Conservation (phyloP, 1,139 yeast genomes). For the Suhomyces terraborum region DNA sequence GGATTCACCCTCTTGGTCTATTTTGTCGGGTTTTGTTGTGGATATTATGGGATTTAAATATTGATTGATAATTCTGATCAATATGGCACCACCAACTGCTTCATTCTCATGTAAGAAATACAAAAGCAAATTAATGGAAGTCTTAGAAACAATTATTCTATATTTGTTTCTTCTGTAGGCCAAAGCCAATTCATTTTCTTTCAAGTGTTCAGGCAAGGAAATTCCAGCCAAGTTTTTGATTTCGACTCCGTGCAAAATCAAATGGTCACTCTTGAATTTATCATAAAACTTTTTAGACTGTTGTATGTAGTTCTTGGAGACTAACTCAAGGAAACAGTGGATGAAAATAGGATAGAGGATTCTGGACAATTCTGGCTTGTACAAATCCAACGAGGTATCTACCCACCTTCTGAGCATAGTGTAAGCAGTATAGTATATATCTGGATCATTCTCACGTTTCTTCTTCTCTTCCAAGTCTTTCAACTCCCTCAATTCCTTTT, state of each 20-base stretch:
- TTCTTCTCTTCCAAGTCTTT: slow-evolving; percentile 42
- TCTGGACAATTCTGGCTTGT: slow-evolving; percentile 83
- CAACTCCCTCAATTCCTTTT: slow-evolving; percentile 44
- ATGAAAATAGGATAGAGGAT: slow-evolving; percentile 88
- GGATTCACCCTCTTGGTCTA: slow-evolving; percentile 48
- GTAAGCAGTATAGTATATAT: slow-evolving; percentile 75
- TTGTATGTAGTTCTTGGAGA: slow-evolving; percentile 58
- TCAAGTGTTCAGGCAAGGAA: slow-evolving; percentile 75
- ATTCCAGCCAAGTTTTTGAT: slow-evolving; percentile 70
- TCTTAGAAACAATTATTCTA: slow-evolving; percentile 73
- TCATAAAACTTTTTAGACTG: slow-evolving; percentile 78
- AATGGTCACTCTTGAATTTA: slow-evolving; percentile 72
- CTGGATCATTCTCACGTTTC: slow-evolving; percentile 58
- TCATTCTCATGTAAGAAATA: slow-evolving; percentile 92
- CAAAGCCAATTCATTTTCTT: slow-evolving; percentile 79
- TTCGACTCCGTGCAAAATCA: slow-evolving; percentile 76
- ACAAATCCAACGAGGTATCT: slow-evolving; percentile 86
- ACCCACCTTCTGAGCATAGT: slow-evolving; percentile 84
- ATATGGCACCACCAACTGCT: slow-evolving; percentile 85
- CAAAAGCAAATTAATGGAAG: slow-evolving; percentile 79
- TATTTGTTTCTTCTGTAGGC: slow-evolving; percentile 75
- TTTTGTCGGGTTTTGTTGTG: slow-evolving; percentile 49
- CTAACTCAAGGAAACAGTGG: slow-evolving; percentile 80
- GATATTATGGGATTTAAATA: slow-evolving; percentile 71
- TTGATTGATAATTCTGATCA: slow-evolving; percentile 84